Conservation (phyloP, 306 rosid genomes). For the Rosa multiflora region DNA sequence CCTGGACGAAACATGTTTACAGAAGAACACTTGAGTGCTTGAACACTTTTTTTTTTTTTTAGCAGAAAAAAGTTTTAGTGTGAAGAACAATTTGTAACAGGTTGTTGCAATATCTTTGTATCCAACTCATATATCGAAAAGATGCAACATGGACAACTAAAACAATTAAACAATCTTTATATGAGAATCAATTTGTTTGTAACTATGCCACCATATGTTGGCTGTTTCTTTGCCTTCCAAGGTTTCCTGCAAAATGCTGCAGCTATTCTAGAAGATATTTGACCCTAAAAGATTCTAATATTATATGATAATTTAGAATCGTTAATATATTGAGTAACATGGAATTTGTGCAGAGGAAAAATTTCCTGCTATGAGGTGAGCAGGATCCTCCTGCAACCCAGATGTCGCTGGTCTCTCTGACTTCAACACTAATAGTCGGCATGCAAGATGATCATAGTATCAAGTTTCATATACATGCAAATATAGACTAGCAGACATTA, state of each 20-base stretch:
- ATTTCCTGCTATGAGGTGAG: not conserved
- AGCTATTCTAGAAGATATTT: not conserved
- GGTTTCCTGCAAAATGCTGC: not conserved
- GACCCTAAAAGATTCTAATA: not conserved
- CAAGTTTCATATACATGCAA: not conserved
- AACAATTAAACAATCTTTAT: not conserved
- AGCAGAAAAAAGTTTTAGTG: not conserved
- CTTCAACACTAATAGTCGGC: not conserved
- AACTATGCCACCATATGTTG: not conserved
- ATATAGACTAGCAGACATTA: not conserved
- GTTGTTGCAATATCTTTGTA: not conserved
- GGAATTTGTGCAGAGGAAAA: not conserved
- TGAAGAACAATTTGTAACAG: not conserved
- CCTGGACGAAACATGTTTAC: slow-evolving; percentile 43
- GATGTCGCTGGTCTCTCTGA: not conserved
- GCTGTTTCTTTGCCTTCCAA: not conserved
- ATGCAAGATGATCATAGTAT: not conserved
- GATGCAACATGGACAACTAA: not conserved
- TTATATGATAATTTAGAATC: not conserved
- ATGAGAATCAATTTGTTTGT: not conserved
- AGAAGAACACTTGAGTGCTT: not conserved
- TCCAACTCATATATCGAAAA: not conserved
- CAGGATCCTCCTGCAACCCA: not conserved
- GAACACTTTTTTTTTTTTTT: not conserved
- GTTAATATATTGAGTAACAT: not conserved